phyloP scores from a whole-genome alignment of 306 rosid genomes.

The Sesbania bispinosa region DNA sequence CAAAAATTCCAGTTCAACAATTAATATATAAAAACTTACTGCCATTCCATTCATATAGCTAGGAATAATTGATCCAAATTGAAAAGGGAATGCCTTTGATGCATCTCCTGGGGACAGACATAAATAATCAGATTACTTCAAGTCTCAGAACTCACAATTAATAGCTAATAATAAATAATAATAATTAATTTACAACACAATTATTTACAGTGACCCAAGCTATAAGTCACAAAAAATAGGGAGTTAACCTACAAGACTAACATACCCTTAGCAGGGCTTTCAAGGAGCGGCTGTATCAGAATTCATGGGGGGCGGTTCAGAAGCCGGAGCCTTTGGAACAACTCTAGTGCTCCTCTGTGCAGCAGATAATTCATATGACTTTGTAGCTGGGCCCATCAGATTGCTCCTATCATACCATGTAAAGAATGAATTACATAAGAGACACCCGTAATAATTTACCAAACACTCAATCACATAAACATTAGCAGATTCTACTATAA shows the following conservation, averaged over 20 bases:
- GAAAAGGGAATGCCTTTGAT: constrained; percentile 61
- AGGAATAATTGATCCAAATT: constrained; percentile 87
- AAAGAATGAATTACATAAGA: constrained; percentile 4
- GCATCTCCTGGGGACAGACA: constrained; percentile 60
- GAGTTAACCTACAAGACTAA: background rate
- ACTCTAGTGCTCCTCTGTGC: constrained; percentile 52
- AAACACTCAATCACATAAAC: constrained; percentile 10
- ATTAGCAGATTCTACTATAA: background rate
- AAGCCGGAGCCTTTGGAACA: constrained; percentile 71
- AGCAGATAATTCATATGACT: constrained; percentile 50
- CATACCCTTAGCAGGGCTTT: constrained; percentile 65
- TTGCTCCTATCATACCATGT: constrained; percentile 42
- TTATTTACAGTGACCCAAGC: background rate
- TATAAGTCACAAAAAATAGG: background rate
- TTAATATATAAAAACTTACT: constrained; percentile 37
- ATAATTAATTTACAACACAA: background rate
- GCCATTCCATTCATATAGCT: constrained; percentile 67
- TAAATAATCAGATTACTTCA: constrained; percentile 18
- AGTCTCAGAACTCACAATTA: constrained; percentile 10
- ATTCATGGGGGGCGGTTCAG: constrained; percentile 54
- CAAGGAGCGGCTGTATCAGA: constrained; percentile 36
- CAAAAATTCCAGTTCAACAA: constrained; percentile 3
- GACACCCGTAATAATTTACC: background rate
- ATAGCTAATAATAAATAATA: background rate
- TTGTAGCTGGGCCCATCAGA: constrained; percentile 46